Evolutionary conservation across 2,329 filamentous ascomycete species (phyloP).

Genomic region (Parascedosporium putredinis): DNA sequence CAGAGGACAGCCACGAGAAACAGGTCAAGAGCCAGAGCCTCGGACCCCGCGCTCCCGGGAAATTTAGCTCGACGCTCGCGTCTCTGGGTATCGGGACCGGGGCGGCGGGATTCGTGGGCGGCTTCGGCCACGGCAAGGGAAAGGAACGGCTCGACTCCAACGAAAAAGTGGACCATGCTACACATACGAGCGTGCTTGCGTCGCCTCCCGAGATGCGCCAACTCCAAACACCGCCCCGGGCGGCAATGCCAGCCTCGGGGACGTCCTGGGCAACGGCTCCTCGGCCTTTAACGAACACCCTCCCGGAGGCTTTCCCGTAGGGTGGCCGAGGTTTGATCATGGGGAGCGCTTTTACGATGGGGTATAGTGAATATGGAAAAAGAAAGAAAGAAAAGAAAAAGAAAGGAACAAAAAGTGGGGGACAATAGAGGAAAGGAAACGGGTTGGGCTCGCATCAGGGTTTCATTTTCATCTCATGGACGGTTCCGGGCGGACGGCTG

Average conservation of each 20-base stretch:
- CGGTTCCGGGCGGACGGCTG: too few relatives aligned
- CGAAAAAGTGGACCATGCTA: neutral
- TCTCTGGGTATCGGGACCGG: neutral
- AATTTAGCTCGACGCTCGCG: neutral
- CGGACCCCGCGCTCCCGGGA: neutral
- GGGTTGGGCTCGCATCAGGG: too few relatives aligned
- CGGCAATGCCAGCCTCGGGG: neutral
- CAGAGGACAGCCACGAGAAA: conserved; percentile 33
- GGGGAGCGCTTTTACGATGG: too few relatives aligned
- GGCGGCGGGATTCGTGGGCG: neutral
- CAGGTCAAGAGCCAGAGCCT: too few relatives aligned
- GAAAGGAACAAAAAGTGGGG: too few relatives aligned
- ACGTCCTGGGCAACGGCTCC: neutral
- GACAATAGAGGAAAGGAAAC: too few relatives aligned
- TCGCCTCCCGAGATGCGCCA: neutral
- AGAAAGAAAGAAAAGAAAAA: too few relatives aligned
- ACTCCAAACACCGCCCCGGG: neutral
- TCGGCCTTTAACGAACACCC: neutral
- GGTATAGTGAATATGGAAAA: too few relatives aligned
- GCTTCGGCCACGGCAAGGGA: neutral
- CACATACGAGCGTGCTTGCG: neutral
- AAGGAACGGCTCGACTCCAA: neutral
- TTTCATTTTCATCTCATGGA: too few relatives aligned
- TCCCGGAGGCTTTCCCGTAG: neutral
- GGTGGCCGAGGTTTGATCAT: neutral